A percentile compares a stretch with the other conserved stretches of the same genome.
Evolutionary conservation across 2,329 filamentous ascomycete genomes (phyloP).

Genomic region (Aspergillus thermomutatus): DNA sequence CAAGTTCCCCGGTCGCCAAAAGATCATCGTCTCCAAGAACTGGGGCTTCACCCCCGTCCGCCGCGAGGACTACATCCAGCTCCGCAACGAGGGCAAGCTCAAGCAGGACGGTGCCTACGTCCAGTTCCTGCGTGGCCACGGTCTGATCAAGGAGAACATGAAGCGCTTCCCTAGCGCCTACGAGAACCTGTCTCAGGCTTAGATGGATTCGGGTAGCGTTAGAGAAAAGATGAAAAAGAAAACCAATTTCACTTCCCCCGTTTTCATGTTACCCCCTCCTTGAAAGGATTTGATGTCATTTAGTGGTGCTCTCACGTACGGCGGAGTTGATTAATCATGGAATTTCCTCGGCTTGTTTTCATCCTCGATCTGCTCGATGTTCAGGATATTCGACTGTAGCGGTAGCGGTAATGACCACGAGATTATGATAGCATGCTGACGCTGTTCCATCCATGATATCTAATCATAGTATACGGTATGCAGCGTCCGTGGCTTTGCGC

Average conservation of each 20-base stretch:
- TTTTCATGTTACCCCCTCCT: conserved; percentile 4
- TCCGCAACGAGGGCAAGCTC: conserved; percentile 89
- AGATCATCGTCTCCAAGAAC: conserved; percentile 99
- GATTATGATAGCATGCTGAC: neutral
- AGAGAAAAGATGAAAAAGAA: conserved; percentile 13
- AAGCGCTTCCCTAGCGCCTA: conserved; percentile 91
- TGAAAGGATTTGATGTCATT: conserved; percentile 4
- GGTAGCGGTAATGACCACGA: neutral
- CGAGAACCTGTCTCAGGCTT: conserved; percentile 45
- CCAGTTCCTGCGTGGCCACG: conserved; percentile 97
- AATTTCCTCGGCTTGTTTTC: conserved; percentile 4
- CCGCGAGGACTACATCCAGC: conserved; percentile 94
- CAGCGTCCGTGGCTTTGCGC: too few species aligned
- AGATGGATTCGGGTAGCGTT: conserved; percentile 28
- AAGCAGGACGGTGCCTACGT: conserved; percentile 99
- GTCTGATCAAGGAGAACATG: conserved; percentile 80
- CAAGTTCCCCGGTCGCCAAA: conserved; percentile 99
- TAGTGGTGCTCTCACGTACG: conserved; percentile 11
- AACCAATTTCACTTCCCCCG: neutral
- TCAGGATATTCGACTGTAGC: neutral
- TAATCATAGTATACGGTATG: too few species aligned
- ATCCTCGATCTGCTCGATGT: neutral
- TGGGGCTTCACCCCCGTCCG: conserved; percentile 99
- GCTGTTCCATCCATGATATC: neutral
- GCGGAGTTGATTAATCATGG: conserved; percentile 14